Base-by-base conservation (phyloP, 257 asterid genomes). In the Ligustrum vulgare region DNA sequence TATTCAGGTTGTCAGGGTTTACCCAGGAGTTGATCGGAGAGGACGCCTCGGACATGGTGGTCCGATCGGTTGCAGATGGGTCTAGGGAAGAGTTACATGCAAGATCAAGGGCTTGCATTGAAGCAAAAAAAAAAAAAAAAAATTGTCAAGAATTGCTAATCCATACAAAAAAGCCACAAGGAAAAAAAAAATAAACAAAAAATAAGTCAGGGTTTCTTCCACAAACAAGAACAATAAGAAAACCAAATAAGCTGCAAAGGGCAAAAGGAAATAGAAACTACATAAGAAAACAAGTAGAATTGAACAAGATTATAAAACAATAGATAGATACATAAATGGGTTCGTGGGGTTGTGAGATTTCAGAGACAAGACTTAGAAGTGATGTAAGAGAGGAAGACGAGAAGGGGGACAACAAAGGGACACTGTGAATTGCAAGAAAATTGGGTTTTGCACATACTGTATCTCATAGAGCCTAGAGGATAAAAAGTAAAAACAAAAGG, bases 21-120 rank as follows among this genome's bases (percentile, higher is more conserved):
- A 70, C 33, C 33, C 75, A 75, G 64, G 89, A 73, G 76, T 76
- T 87, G 96, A 91, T 93, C 96, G 94, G 91, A 16, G 93, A 86
- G 22, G 89, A 82, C 77, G 85, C 71, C 41, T 35, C 89, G 47
- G 89, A 71, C 86, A 85, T 79, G 82, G 84, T 70, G 72, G 86
- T 37, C 82, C 84, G 79, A 86, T 86, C 87, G 84, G 77, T 69
- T 23, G 72, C 76, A 5, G 83, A 79, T 73, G 77, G 80, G 84
- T 81, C 78, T 25, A 79, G 13, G 45, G 83, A 37, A 75, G 81
- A 72, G 82, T 76, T 79, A 81, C 86, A 75, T 79, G 81, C 82
- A 76, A 77, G 84, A 86, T 86, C 89, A 69, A 76, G 82, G 82
- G 83, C 84, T 83, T 86, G 90, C 88, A 86, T 83, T 84, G 83